Evolutionary conservation across 768 basidiomycete species (phyloP), one percentile per base, ranked within the genome.

Genomic region (Macrolepiota albuminosa): DNA sequence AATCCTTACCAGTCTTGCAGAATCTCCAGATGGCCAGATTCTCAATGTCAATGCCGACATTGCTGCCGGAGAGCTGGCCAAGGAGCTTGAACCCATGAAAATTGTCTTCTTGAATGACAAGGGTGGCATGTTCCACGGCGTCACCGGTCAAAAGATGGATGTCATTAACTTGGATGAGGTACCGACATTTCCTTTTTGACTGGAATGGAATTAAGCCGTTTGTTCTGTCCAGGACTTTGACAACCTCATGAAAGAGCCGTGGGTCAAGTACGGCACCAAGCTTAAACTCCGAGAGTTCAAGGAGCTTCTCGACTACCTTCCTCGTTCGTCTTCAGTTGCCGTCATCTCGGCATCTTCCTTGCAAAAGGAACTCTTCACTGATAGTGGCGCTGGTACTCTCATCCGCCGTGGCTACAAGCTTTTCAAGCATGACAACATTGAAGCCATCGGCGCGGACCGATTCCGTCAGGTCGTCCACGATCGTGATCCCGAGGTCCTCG

Each of bases 281-380:
- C 91, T 99, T 73, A 98, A 98, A 77, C 83, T 99, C 59, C 89
- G 97, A 64, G 96, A 98, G 73, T 98, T 99, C 82, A 99, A 99
- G 77, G 97, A 98, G 69, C 87, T 99, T 56, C 85, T 99, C 47
- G 97, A 98, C 70, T 89, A 95, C 76, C 93, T 98, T 63, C 97
- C 97, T 16, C 95, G 97, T 60, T 91, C 97, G 3, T 97, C 96
- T 18, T 98, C 95, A 42, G 97, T 99, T 54, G 96, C 97, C 65
- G 94, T 99, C 75, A 99, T 99, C 75, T 93, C 92, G 53, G 86
- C 94, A 54, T 81, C 91, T 62, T 86, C 87, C 66, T 83, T 99
- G 42, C 97, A 99, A 74, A 95, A 95, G 74, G 97, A 99, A 75
- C 88, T 98, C 49, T 99, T 99, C 79, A 99, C 97, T 52, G 97